Percentiles rank a stretch among this genome's conserved stretches.
phyloP scores from a whole-genome alignment of 2,329 filamentous ascomycete genomes.

The Sarocladiaceae sp. region DNA sequence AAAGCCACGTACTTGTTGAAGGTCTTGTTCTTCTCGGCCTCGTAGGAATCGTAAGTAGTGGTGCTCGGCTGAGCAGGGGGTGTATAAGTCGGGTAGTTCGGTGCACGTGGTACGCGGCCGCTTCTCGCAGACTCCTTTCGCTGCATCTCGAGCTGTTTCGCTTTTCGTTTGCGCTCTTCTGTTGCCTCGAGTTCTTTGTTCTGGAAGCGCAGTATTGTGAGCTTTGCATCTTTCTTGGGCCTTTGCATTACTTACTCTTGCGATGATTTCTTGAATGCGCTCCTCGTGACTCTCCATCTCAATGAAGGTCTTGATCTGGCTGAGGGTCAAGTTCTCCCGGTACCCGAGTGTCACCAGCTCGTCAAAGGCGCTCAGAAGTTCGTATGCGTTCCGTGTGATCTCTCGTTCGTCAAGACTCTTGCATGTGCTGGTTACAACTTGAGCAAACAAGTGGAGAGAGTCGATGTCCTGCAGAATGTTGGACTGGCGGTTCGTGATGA shows the following conservation, averaged over 20 bases:
- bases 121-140: conserved; percentile 89
- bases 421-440: conserved; percentile 95
- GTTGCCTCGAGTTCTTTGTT: conserved; percentile 99
- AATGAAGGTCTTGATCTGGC: conserved; percentile 97
- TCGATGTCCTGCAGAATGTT: conserved; percentile 99
- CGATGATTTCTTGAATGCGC: conserved; percentile 97
- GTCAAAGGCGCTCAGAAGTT: conserved; percentile 93
- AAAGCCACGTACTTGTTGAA: conserved; percentile 64
- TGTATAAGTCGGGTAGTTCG: conserved; percentile 85
- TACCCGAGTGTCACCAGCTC: conserved; percentile 96
- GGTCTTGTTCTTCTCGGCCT: conserved; percentile 94
- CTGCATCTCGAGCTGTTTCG: conserved; percentile 98
- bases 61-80: conserved; percentile 70
- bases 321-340: conserved; percentile 90
- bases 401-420: conserved; percentile 94
- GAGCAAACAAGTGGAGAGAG: conserved; percentile 93
- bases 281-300: conserved; percentile 99
- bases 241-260: conserved; percentile 55
- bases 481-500: conserved; percentile 98
- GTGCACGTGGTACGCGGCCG: conserved; percentile 69
- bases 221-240: not conserved
- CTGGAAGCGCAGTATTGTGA: conserved; percentile 41
- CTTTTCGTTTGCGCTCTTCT: conserved; percentile 96
- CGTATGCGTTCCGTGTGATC: conserved; percentile 91
- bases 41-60: conserved; percentile 85